phyloP scores from a whole-genome alignment of 768 basidiomycete species.

The Kwoniella dejecticola region DNA sequence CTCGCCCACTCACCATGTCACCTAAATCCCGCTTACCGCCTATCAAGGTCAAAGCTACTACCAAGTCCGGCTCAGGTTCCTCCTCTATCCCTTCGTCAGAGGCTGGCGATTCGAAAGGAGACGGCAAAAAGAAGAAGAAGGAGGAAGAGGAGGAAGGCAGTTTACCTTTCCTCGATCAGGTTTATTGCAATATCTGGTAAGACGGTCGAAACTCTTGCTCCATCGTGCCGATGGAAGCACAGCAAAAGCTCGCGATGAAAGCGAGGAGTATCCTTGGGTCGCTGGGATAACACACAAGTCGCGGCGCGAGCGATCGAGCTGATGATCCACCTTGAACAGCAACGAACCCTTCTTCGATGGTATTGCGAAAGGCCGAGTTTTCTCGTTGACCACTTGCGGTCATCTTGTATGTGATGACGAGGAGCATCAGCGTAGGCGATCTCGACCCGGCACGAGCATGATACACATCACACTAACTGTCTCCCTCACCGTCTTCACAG shows the following conservation, averaged over 20 bases:
- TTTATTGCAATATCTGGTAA: constrained; percentile 33
- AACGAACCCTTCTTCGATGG: constrained; percentile 7
- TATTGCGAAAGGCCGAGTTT: constrained; percentile 7
- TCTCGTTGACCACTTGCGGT: constrained; percentile 27
- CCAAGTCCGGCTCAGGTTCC: background rate
- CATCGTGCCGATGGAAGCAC: no score
- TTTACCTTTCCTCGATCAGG: constrained; percentile 28
- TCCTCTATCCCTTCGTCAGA: constrained; percentile 1
- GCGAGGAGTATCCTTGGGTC: no score
- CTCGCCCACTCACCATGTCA: no score
- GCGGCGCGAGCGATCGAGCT: no score
- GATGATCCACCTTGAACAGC: background rate
- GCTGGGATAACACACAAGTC: no score
- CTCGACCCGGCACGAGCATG: background rate
- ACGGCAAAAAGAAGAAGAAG: constrained; percentile 1
- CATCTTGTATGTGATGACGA: constrained; percentile 18
- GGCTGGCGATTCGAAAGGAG: background rate
- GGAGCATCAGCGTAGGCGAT: constrained; percentile 14
- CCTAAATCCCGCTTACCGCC: background rate
- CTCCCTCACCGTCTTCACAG: background rate
- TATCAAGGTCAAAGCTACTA: background rate
- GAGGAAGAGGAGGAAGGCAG: constrained; percentile 4
- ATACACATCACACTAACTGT: no score
- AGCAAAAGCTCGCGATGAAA: no score
- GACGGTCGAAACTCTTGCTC: background rate